Base-by-base conservation (phyloP, 2,329 filamentous ascomycete genomes). In the Paracamarosporium sp. region DNA sequence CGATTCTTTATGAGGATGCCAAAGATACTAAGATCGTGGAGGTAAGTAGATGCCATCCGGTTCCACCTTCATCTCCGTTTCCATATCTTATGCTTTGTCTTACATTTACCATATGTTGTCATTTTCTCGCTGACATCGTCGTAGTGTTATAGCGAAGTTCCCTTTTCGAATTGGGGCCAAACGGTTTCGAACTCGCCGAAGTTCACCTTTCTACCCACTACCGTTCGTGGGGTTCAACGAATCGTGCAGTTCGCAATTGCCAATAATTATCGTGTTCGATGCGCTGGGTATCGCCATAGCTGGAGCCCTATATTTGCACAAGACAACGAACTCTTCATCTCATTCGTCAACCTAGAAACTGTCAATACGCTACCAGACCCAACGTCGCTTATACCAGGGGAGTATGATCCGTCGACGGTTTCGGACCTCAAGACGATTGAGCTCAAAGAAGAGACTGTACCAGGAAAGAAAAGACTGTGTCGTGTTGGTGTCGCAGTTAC, bases 401-500 rank as follows among this genome's bases (percentile, higher is more conserved):
- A 67, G 25, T 66, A 68, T 36, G 56, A 63, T 47, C 44, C 58
- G 24, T 47, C 63, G 2, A 62, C 36, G 5, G 63, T 64, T 5
- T 72, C 69, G 20, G 79, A 80, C 35, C 68, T 81, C n/a, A 77
- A 79, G 58, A 71, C 65, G 6, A 80, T 81, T 56, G 69, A 78
- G 36, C 58, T 79, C 27, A 67, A 73, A 25, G 60, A 63, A 31
- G 55, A 69, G 1, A 67, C 58, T 1, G 62, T 66, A 5, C 64
- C 63, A 5, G 65, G 64, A 1, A 65, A 76, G 47, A 69, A 77
- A 48, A 66, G 70, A 22, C 71, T 80, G 15, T 77, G 77, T 30
- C 71, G 79, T 46, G 68, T 82, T 17, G 81, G 81, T 3, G 77
- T 71, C 12, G 74, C 75, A 4, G 79, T 80, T 1, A 82, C 81